Base-by-base conservation (phyloP, 331 rosid species). In the Ulmus americana region DNA sequence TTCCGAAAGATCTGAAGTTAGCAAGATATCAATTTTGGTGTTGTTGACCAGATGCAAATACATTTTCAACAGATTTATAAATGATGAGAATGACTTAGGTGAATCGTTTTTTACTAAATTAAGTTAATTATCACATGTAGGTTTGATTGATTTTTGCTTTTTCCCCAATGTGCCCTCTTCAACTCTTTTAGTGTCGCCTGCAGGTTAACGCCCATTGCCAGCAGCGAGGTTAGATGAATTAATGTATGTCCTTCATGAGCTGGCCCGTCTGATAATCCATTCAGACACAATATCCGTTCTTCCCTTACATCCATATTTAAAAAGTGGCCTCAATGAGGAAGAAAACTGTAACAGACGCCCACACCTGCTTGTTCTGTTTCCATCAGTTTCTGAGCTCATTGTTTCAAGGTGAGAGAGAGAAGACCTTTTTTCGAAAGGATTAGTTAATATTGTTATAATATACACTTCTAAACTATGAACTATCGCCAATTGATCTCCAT, bases 151-250 rank as follows among this genome's bases (percentile, higher is more conserved):
- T 28, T 28, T 28, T 2, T 28, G 35, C 1, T 28, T 3, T 28
- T 28, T 28, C 35, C 35, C 35, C 35, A 28, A 28, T 55, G 52
- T 63, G 55, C 53, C 8, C 47, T 61, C 10, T 40, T 66, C 5
- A 56, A 39, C 71, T 78, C 41, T 46, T 69, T 16, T 14, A 53
- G 7, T 14, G 78, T 54, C 78, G 55, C 62, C 60, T 70, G 75
- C 77, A 92, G 98, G 95, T 63, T 90, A 84, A 43, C 76, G 76
- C 63, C 84, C 95, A 42, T 60, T 92, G 62, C 98, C 97, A 7
- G 72, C 84, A 61, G 95, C 88, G 48, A 86, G 98, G 80, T 87
- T 86, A 7, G 95, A 86, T 62, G 98, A 92, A 84, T 78, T 87
- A 47, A 64, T 74, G 28, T 84, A 70, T 70, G 84, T 85, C 76